Evolutionary conservation across 2,329 filamentous ascomycete species (phyloP).

Genomic region (Fusarium decemcellulare): DNA sequence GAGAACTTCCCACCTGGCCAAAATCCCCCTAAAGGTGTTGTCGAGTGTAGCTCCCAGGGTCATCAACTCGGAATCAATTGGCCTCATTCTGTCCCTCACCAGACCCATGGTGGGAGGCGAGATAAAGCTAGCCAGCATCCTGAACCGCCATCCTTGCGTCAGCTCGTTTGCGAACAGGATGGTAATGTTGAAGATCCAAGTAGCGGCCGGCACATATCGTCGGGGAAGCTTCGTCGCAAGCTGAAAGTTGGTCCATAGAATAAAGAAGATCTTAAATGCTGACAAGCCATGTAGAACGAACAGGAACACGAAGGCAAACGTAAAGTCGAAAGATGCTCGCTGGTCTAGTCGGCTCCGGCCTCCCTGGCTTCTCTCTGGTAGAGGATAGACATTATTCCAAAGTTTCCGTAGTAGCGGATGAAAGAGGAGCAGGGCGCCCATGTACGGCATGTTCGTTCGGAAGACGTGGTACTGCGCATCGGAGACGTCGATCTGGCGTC

Average conservation of each 20-base stretch:
- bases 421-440: slow-evolving; percentile 79
- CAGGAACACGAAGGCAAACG: slow-evolving; percentile 86
- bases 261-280: slow-evolving; percentile 82
- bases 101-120: slow-evolving; percentile 53
- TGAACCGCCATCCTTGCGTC: slow-evolving; percentile 81
- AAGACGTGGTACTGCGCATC: slow-evolving; percentile 91
- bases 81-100: slow-evolving; percentile 34
- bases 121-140: slow-evolving; percentile 70
- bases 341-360: slow-evolving; percentile 74
- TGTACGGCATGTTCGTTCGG: slow-evolving; percentile 86
- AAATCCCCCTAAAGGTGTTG: slow-evolving; percentile 80
- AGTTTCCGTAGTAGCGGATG: slow-evolving; percentile 84
- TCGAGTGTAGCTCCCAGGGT: slow-evolving; percentile 82
- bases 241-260: slow-evolving; percentile 86
- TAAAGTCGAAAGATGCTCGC: slow-evolving; percentile 85
- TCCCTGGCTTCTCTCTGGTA: slow-evolving; percentile 52
- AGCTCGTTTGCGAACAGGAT: slow-evolving; percentile 94
- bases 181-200: slow-evolving; percentile 91
- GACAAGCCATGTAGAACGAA: slow-evolving; percentile 88
- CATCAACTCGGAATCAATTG: slow-evolving; percentile 60
- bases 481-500: slow-evolving; percentile 92
- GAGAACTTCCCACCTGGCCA: slow-evolving; percentile 93
- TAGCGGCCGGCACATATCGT: slow-evolving; percentile 78
- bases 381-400: slow-evolving; percentile 73
- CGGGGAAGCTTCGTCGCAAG: slow-evolving; percentile 81